Base-by-base conservation (phyloP, 257 asterid species). In the Nicotiana noctiflora region DNA sequence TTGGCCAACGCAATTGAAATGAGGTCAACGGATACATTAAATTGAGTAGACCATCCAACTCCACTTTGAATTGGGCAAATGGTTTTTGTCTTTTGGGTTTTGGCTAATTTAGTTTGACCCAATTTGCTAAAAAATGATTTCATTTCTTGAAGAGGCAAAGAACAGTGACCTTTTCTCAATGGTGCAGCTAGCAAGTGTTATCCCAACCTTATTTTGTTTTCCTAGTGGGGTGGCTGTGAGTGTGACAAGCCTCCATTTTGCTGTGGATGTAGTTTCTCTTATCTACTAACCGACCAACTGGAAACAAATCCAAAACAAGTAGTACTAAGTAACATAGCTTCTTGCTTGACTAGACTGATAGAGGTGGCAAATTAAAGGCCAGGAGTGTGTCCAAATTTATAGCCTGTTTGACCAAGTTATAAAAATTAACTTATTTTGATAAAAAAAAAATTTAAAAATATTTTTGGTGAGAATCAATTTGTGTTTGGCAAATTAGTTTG, bases 201-300 rank as follows among this genome's bases (percentile, higher is more conserved):
- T 46, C 77, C 60, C 56, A 44, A n/a, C 57, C 78, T 44, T 46
- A 23, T 8, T 59, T 59, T 2, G 27, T 59, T 59, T 59, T 59
- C 27, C 78, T 72, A 72, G 78, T 72, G 78, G 78, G 40, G 78
- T 46, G 78, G 60, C 21, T 72, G 60, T 70, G n/a, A n/a, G 77
- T 27, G 29, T 27, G 29, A 5, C 34, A 44, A 70, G 59, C 34
- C 34, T 72, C 77, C 37, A 72, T 72, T 21, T 44, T 23, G 59
- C 18, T 23, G 60, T 6, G 57, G 77, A 40, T 11, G 6, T 19
- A 40, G 6, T 19, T 19, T 55, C 44, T 68, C 77, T 40, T 68
- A 68, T 68, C 77, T 12, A 72, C 2, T 21, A 46, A 72, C 78
- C 78, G 78, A 72, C 78, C 77, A 19, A 44, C 32, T 70, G 74